A percentile compares a stretch with the other conserved stretches of the same genome.
Evolutionary conservation across 2,329 filamentous ascomycete genomes (phyloP).

Genomic region (Penicillium crustosum): DNA sequence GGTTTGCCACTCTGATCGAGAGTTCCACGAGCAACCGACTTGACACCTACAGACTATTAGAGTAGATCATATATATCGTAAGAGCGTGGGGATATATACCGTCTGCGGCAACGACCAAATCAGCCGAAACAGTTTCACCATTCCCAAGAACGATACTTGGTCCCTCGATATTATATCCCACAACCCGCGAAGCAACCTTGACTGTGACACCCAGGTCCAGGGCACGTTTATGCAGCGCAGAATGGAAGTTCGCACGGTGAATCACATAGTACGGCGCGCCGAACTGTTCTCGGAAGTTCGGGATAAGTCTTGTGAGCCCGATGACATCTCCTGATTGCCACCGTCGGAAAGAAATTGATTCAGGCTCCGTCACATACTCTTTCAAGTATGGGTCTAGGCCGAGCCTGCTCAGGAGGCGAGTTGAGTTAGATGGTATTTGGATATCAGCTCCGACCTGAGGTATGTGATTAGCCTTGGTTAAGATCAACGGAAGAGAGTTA

Average conservation of each 20-base stretch:
- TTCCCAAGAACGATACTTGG: constrained; percentile 13
- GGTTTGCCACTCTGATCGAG: constrained; percentile 1
- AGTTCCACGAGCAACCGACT: constrained; percentile 20
- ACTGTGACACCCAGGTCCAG: constrained; percentile 20
- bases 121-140: constrained; percentile 4
- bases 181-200: constrained; percentile 15
- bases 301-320: constrained; percentile 35
- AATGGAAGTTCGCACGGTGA: constrained; percentile 31
- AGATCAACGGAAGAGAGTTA: neutral
- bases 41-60: constrained; percentile 16
- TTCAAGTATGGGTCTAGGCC: constrained; percentile 32
- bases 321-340: constrained; percentile 37
- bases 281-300: constrained; percentile 34
- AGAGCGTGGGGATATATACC: constrained; percentile 4
- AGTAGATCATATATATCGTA: too few species aligned
- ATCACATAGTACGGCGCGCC: constrained; percentile 21
- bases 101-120: constrained; percentile 26
- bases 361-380: constrained; percentile 30
- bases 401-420: constrained; percentile 33
- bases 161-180: constrained; percentile 12
- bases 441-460: constrained; percentile 42
- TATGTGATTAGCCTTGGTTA: neutral
- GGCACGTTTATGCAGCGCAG: constrained; percentile 15
- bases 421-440: constrained; percentile 43
- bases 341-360: constrained; percentile 36